Evolutionary conservation across 2,329 filamentous ascomycete species (phyloP).

Genomic region (Botryotinia convoluta): DNA sequence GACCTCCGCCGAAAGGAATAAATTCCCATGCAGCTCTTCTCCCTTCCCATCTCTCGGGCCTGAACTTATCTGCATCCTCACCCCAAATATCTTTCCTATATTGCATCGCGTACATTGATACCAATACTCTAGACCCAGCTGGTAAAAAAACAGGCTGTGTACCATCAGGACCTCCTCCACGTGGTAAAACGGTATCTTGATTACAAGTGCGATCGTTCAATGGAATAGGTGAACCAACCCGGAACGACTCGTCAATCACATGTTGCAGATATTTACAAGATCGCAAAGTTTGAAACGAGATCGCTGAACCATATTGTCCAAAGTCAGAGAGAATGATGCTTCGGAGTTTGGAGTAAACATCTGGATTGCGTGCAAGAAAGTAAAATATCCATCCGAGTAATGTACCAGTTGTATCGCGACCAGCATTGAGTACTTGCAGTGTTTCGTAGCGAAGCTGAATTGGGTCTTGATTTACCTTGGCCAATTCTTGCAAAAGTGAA

Average conservation of each 20-base stretch:
- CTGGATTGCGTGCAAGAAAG: constrained; percentile 21
- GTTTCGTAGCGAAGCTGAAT: constrained; percentile 28
- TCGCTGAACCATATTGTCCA: constrained; percentile 22
- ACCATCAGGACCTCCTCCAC: constrained; percentile 39
- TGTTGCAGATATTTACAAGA: constrained; percentile 29
- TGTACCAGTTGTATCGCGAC: constrained; percentile 25
- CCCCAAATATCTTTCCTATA: constrained; percentile 59
- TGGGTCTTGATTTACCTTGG: constrained; percentile 25
- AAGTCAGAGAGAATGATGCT: constrained; percentile 40
- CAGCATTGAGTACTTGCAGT: constrained; percentile 23
- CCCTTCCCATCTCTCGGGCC: constrained; percentile 39
- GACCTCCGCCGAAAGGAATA: constrained; percentile 70
- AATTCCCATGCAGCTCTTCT: constrained; percentile 67
- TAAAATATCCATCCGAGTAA: constrained; percentile 35
- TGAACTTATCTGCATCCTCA: constrained; percentile 45
- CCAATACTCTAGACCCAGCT: constrained; percentile 29
- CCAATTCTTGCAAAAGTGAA: constrained; percentile 45
- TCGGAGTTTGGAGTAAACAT: constrained; percentile 40
- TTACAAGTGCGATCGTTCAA: constrained; percentile 49
- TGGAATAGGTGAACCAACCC: constrained; percentile 48
- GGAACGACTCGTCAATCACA: constrained; percentile 42
- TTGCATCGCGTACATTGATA: constrained; percentile 37
- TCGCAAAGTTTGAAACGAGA: constrained; percentile 23
- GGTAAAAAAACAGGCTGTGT: constrained; percentile 36
- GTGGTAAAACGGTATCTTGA: constrained; percentile 42